Percentiles rank a stretch among this genome's conserved stretches.
phyloP scores from a whole-genome alignment of 2,329 filamentous ascomycete species.

The Akanthomyces dipterigenus region DNA sequence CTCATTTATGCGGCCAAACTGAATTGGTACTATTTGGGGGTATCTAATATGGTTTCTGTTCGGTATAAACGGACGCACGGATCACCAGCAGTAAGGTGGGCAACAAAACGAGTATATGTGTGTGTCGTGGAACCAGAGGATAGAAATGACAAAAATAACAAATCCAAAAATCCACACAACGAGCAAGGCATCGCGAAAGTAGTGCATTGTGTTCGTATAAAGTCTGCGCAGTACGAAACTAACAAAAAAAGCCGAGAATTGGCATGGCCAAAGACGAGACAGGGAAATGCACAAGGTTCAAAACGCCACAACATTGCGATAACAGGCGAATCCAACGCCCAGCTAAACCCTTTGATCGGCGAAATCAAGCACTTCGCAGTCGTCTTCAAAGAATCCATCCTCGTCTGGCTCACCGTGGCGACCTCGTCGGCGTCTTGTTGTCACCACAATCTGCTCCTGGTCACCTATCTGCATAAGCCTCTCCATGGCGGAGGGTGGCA shows the following conservation, averaged over 20 bases:
- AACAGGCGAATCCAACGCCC: background rate
- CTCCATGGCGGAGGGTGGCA: slow-evolving; percentile 59
- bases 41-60: slow-evolving; percentile 31
- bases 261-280: slow-evolving; percentile 16
- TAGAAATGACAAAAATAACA: slow-evolving; percentile 5
- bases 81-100: background rate
- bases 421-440: slow-evolving; percentile 60
- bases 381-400: slow-evolving; percentile 84
- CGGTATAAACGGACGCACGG: slow-evolving; percentile 14
- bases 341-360: slow-evolving; percentile 59
- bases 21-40: slow-evolving; percentile 16
- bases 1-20: background rate
- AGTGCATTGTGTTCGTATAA: slow-evolving; percentile 4
- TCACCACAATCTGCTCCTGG: slow-evolving; percentile 74
- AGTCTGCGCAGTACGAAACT: background rate
- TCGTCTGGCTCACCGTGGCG: slow-evolving; percentile 49
- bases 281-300: slow-evolving; percentile 14
- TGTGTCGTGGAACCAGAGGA: background rate
- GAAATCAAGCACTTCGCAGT: slow-evolving; percentile 87
- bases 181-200: background rate
- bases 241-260: slow-evolving; percentile 3
- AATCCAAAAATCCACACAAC: background rate
- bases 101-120: slow-evolving; percentile 3
- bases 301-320: slow-evolving; percentile 3
- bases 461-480: slow-evolving; percentile 53